Conservation (phyloP, 129 eudicot species). For the Glebionis coronaria region DNA sequence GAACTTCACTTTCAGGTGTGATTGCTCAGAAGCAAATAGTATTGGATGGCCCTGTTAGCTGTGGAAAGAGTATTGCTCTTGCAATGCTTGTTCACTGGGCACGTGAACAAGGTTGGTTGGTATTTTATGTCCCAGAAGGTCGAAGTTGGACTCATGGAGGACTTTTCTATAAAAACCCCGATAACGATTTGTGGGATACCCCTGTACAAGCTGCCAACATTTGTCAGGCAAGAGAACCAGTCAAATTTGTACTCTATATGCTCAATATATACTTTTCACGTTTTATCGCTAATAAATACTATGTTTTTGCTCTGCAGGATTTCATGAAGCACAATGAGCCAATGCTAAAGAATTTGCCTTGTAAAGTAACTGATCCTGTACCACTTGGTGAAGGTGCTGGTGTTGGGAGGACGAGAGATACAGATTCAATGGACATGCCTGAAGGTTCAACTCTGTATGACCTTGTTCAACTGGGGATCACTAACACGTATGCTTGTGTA, state of each 20-base stretch:
- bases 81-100: conserved; percentile 99
- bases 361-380: conserved; percentile 68
- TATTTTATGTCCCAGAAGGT: conserved; percentile 79
- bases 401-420: conserved; percentile 76
- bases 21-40: conserved; percentile 71
- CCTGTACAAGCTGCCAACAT: conserved; percentile 83
- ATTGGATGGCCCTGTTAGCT: conserved; percentile 85
- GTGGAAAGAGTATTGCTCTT: conserved; percentile 91
- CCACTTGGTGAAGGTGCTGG: conserved; percentile 97
- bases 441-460: conserved; percentile 76
- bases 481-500: conserved; percentile 76
- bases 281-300: not conserved
- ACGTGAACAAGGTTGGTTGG: conserved; percentile 88
- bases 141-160: conserved; percentile 97
- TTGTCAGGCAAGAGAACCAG: conserved; percentile 53
- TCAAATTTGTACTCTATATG: not conserved
- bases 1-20: conserved; percentile 45
- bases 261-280: not conserved
- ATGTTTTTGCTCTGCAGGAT: conserved; percentile 45
- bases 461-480: conserved; percentile 68
- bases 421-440: conserved; percentile 61
- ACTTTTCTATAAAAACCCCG: conserved; percentile 65
- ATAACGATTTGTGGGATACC: conserved; percentile 86
- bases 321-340: conserved; percentile 65
- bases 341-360: conserved; percentile 48